phyloP scores from a whole-genome alignment of 2,329 filamentous ascomycete genomes.

The Tolypocladium amazonense region DNA sequence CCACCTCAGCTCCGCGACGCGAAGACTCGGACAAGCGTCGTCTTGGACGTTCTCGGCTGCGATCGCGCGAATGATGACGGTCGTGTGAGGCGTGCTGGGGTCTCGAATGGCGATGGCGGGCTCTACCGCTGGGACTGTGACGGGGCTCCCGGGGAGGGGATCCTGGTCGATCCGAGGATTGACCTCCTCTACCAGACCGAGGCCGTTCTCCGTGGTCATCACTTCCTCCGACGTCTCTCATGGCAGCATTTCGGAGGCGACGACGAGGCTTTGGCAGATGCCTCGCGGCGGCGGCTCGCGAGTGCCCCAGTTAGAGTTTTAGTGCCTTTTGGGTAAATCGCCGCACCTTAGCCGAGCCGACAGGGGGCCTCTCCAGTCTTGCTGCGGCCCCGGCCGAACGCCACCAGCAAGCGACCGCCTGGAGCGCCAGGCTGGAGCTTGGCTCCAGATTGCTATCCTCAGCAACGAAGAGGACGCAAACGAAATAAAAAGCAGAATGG shows the following conservation, averaged over 20 bases:
- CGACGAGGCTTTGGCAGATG: conserved; percentile 20
- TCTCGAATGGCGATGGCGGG: conserved; percentile 21
- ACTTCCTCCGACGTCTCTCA: conserved; percentile 26
- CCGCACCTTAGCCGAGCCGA: conserved; percentile 27
- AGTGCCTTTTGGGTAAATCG: conserved; percentile 24
- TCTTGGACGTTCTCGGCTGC: conserved; percentile 21
- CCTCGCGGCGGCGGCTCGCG: conserved; percentile 16
- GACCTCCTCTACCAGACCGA: conserved; percentile 23
- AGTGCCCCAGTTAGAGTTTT: conserved; percentile 25
- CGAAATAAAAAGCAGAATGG: background rate
- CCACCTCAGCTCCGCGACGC: conserved; percentile 17
- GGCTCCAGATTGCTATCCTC: background rate
- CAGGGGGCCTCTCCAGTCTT: conserved; percentile 6
- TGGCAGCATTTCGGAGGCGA: conserved; percentile 28
- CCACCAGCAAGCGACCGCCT: background rate
- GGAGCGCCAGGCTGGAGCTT: background rate
- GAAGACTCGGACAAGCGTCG: conserved; percentile 15
- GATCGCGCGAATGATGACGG: conserved; percentile 27
- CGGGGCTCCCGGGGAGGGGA: conserved; percentile 21
- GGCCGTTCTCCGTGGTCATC: conserved; percentile 26
- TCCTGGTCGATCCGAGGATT: conserved; percentile 18
- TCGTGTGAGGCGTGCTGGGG: conserved; percentile 23
- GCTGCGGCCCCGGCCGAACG: background rate
- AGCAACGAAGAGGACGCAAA: background rate
- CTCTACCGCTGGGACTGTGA: conserved; percentile 16